Evolutionary conservation across 2,329 filamentous ascomycete species (phyloP).

Genomic region (Rosellinia necatrix): DNA sequence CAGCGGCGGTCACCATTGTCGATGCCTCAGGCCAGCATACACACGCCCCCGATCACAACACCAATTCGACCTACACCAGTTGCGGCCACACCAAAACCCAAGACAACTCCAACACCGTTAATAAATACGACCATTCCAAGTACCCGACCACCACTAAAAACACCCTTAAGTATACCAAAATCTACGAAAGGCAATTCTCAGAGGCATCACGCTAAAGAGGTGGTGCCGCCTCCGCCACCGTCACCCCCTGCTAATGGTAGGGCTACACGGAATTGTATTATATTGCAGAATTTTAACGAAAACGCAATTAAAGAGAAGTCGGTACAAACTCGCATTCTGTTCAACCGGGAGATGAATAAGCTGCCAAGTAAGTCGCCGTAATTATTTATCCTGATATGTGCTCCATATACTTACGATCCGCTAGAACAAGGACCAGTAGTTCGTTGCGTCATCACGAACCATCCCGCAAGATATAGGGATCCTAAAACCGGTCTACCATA

Average conservation of each 20-base stretch:
- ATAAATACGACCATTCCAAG: constrained; percentile 2
- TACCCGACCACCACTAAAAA: constrained; percentile 28
- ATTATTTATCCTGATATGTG: background rate
- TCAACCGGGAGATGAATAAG: constrained; percentile 62
- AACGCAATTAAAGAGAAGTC: constrained; percentile 59
- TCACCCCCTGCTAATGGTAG: constrained; percentile 50
- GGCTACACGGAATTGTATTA: constrained; percentile 62
- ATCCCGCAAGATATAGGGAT: constrained; percentile 81
- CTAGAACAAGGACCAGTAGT: constrained; percentile 56
- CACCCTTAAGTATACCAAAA: constrained; percentile 29
- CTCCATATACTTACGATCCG: constrained; percentile 25
- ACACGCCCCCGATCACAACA: constrained; percentile 27
- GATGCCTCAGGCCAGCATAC: constrained; percentile 39
- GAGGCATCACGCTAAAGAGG: constrained; percentile 35
- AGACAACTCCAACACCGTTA: constrained; percentile 19
- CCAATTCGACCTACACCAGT: constrained; percentile 15
- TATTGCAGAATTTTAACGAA: constrained; percentile 64
- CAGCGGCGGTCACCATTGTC: constrained; percentile 45
- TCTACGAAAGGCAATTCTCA: constrained; percentile 31
- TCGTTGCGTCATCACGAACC: constrained; percentile 81
- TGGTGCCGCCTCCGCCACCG: constrained; percentile 38
- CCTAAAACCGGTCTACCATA: constrained; percentile 83
- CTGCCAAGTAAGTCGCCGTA: constrained; percentile 53
- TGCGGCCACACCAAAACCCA: constrained; percentile 24
- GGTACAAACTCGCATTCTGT: constrained; percentile 62